Conservation (phyloP, 768 basidiomycete genomes). For the Suillus discolor region DNA sequence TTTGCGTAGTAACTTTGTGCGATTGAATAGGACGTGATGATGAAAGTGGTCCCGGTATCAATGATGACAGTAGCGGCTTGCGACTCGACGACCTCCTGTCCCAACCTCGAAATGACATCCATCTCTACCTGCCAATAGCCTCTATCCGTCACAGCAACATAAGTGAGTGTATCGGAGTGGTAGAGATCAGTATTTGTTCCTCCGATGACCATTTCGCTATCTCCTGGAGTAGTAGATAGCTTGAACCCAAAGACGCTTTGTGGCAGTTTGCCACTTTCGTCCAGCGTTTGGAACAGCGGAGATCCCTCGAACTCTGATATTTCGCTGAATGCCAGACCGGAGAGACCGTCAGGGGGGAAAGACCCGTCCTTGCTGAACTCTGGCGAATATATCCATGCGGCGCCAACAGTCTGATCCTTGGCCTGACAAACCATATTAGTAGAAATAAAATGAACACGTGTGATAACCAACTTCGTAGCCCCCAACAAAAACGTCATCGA, state of each 20-base stretch:
- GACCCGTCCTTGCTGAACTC: conserved; percentile 21
- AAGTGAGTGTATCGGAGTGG: conserved; percentile 30
- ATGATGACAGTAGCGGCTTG: conserved; percentile 26
- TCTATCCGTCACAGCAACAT: conserved; percentile 24
- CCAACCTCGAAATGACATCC: conserved; percentile 17
- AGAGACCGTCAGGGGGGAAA: conserved; percentile 38
- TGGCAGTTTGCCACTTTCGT: conserved; percentile 27
- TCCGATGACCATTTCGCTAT: conserved; percentile 23
- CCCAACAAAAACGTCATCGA: conserved; percentile 39
- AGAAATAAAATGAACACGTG: background rate
- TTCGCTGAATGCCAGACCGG: conserved; percentile 42
- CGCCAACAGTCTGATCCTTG: conserved; percentile 38
- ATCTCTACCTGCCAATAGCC: conserved; percentile 41
- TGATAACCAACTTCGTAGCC: conserved; percentile 29
- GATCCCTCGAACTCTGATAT: conserved; percentile 35
- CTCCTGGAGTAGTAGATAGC: conserved; percentile 31
- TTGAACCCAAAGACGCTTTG: conserved; percentile 46
- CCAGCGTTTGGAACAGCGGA: conserved; percentile 46
- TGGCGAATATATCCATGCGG: conserved; percentile 32
- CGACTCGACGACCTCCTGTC: background rate
- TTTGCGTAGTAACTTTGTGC: conserved; percentile 26
- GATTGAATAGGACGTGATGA: conserved; percentile 17
- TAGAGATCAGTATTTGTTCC: conserved; percentile 42
- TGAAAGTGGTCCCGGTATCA: conserved; percentile 34
- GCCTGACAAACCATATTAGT: conserved; percentile 23